phyloP scores from a whole-genome alignment of 345 rosid species.

The Pistacia vera region DNA sequence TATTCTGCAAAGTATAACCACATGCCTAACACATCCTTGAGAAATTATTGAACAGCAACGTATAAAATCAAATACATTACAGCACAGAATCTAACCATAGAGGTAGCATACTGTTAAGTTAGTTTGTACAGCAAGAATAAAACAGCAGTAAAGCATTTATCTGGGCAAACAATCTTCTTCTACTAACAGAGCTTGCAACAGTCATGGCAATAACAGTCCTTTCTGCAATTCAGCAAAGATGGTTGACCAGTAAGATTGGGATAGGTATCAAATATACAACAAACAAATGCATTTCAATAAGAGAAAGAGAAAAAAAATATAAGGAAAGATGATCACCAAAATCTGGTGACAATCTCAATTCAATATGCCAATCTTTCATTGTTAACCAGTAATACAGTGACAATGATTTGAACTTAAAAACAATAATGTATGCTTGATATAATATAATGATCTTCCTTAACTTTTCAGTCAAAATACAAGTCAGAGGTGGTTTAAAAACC shows the following conservation, averaged over 20 bases:
- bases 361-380: not conserved
- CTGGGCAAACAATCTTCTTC: no score
- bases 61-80: no score
- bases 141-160: no score
- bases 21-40: no score
- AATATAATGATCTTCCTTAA: not conserved
- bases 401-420: not conserved
- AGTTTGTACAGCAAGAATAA: no score
- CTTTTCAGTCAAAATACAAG: not conserved
- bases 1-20: no score
- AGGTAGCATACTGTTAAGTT: no score
- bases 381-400: not conserved
- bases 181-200: conserved; percentile 69
- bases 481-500: not conserved
- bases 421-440: not conserved
- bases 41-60: no score
- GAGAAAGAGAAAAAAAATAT: not conserved
- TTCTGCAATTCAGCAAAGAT: conserved; percentile 51
- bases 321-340: not conserved
- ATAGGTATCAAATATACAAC: not conserved
- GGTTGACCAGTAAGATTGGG: conserved; percentile 1
- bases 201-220: conserved; percentile 81
- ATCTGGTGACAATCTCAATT: not conserved
- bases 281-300: not conserved
- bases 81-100: no score